phyloP scores from a whole-genome alignment of 2,329 filamentous ascomycete species.

The Colletotrichum echinochloae region DNA sequence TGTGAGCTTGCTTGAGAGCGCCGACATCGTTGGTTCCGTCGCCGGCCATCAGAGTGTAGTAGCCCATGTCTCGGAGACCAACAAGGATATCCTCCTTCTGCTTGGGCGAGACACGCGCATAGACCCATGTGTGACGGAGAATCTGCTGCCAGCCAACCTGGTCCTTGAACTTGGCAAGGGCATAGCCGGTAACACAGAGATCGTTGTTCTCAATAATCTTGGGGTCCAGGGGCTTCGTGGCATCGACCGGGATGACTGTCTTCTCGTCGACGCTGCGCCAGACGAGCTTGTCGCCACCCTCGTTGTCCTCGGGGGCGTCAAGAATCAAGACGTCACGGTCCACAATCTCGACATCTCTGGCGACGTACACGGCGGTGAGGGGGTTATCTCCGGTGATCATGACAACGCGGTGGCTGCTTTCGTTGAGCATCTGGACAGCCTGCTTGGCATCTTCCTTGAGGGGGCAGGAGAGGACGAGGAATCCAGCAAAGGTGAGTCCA shows the following conservation, averaged over 20 bases:
- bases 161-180: conserved; percentile 87
- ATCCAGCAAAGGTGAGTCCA: conserved; percentile 89
- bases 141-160: conserved; percentile 81
- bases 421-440: conserved; percentile 95
- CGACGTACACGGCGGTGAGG: conserved; percentile 94
- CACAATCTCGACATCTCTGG: conserved; percentile 95
- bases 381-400: conserved; percentile 99
- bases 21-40: conserved; percentile 99
- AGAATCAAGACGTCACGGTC: conserved; percentile 95
- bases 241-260: conserved; percentile 86
- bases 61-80: conserved; percentile 94
- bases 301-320: conserved; percentile 92
- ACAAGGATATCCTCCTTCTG: conserved; percentile 99
- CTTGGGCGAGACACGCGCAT: conserved; percentile 96
- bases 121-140: conserved; percentile 94
- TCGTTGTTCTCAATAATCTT: conserved; percentile 88
- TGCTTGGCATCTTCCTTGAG: conserved; percentile 96
- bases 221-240: conserved; percentile 81
- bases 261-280: conserved; percentile 97
- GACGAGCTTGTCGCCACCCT: conserved; percentile 82
- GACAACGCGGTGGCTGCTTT: conserved; percentile 97
- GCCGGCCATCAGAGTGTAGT: conserved; percentile 98
- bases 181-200: conserved; percentile 95
- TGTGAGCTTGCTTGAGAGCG: conserved; percentile 96
- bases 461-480: conserved; percentile 94